Evolutionary conservation across 768 basidiomycete species (phyloP), one percentile per base, ranked within the genome.

Genomic region (Kwoniella dejecticola): DNA sequence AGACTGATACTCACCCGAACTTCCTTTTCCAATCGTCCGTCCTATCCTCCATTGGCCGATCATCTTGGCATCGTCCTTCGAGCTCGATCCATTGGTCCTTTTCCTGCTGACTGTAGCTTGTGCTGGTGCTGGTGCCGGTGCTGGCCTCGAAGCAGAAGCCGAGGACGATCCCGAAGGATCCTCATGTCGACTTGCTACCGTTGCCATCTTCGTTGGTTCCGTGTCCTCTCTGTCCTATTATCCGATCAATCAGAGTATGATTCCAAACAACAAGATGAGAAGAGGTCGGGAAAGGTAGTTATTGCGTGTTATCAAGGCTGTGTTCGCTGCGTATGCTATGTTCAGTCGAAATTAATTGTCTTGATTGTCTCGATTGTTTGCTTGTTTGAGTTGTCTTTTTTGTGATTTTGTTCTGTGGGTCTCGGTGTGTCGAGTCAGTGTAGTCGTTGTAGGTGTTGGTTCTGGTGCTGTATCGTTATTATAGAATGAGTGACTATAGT

Each of bases 21-120:
- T 85, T 44, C 90, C 90, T 68, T 85, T 86, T 12, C 90, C 90
- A 70, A 91, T 86, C n/a, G 88, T 89, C 69, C 88, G 83, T 46
- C 90, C 90, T 42, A 91, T 83, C 76, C 89, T 89, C 90, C 90
- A 91, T 57, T 85, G 80, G 8, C 90, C 90, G 66, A 91, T 88
- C 76, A 78, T 79, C 67, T 76, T 79, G 3, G 68, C 74, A 36
- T 80, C 78, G 4, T 76, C 75, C 23, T 50, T 60, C 23, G 38
- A 52, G 57, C 47, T 62, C 6, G 47, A 45, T 23, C 40, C 50
- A 53, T 63, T 54, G 27, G 58, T 58, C 41, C 59, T 46, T 45
- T 68, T 57, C 46, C 65, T 59, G 31, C 52, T 67, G 52, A 64
- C 44, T 29, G 46, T 58, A 5, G 52, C 60, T 42, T 23, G 30